Percentiles rank a stretch among this genome's conserved stretches.
Conservation (phyloP, 805 yeast genomes). For the Zygotorulaspora chibaensis region DNA sequence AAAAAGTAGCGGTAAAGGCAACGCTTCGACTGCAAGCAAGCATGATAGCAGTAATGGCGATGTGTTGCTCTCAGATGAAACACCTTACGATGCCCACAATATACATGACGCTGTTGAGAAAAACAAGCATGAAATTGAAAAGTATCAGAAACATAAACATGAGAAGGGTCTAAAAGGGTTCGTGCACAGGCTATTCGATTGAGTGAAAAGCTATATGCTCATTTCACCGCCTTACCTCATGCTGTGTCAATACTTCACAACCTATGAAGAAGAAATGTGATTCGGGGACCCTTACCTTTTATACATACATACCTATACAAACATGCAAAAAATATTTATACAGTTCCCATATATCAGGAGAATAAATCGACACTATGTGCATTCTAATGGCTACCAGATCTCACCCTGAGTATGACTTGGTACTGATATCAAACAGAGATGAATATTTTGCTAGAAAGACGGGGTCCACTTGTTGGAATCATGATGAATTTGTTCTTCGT, state of each 20-base stretch:
- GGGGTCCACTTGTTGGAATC: constrained; percentile 44
- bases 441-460: constrained; percentile 78
- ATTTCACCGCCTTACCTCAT: no score
- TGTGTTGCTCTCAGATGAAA: not conserved
- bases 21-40: constrained; percentile 1
- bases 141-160: constrained; percentile 21
- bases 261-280: not conserved
- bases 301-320: no score
- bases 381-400: constrained; percentile 62
- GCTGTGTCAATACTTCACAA: not conserved
- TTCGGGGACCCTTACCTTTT: not conserved
- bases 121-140: constrained; percentile 31
- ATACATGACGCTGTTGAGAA: constrained; percentile 31
- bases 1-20: constrained; percentile 1
- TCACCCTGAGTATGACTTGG: constrained; percentile 71
- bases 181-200: constrained; percentile 24
- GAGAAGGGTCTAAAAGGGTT: constrained; percentile 24
- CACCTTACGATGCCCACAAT: constrained; percentile 20
- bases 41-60: constrained; percentile 1
- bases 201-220: not conserved
- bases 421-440: constrained; percentile 80
- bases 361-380: constrained; percentile 53
- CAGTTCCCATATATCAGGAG: not conserved
- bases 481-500: constrained; percentile 41
- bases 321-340: not conserved